These are phyloP conservation scores for Stephania japonica DNA, from an alignment of 164 flowering plant species.

Conservation along the genomic window DNA sequence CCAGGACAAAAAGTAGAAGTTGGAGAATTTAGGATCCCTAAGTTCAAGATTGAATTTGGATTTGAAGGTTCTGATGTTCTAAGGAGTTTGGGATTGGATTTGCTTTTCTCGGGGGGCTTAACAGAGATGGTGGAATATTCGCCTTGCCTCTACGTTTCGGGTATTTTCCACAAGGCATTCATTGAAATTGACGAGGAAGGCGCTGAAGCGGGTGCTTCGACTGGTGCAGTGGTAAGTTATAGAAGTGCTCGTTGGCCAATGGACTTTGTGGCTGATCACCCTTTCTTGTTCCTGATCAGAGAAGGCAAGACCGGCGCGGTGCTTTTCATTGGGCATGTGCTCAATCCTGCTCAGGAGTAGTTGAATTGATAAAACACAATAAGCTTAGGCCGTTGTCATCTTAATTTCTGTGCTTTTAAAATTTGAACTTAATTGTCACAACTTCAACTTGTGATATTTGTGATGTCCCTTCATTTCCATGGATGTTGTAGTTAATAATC, in stretches of 20 bases:
- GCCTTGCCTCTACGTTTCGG: slow-evolving; percentile 37
- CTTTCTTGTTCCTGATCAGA: slow-evolving; percentile 57
- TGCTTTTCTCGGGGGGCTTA: slow-evolving; percentile 43
- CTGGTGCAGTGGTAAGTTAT: slow-evolving; percentile 33
- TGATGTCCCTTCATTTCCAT: too few relatives aligned
- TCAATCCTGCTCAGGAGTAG: slow-evolving; percentile 34
- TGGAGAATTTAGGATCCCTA: slow-evolving; percentile 53
- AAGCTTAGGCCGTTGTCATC: too few relatives aligned
- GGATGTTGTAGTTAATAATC: too few relatives aligned
- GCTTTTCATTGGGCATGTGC: slow-evolving; percentile 53
- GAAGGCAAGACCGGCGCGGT: slow-evolving; percentile 60
- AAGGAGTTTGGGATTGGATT: slow-evolving; percentile 44
- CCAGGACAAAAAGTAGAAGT: slow-evolving; percentile 41
- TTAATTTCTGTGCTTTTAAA: too few relatives aligned
- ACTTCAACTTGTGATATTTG: too few relatives aligned
- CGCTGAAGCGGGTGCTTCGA: slow-evolving; percentile 64
- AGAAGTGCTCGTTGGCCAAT: background rate
- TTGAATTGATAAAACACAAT: too few relatives aligned
- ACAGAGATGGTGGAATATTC: slow-evolving; percentile 71
- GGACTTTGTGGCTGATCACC: slow-evolving; percentile 76
- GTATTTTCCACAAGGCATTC: slow-evolving; percentile 55
- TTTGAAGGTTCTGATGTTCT: slow-evolving; percentile 50
- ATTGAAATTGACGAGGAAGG: slow-evolving; percentile 83
- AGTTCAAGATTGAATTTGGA: slow-evolving; percentile 57
- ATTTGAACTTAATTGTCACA: too few relatives aligned